These are phyloP conservation scores for Boechera retrofracta DNA, from an alignment of 345 rosid species.

Conservation along the genomic window DNA sequence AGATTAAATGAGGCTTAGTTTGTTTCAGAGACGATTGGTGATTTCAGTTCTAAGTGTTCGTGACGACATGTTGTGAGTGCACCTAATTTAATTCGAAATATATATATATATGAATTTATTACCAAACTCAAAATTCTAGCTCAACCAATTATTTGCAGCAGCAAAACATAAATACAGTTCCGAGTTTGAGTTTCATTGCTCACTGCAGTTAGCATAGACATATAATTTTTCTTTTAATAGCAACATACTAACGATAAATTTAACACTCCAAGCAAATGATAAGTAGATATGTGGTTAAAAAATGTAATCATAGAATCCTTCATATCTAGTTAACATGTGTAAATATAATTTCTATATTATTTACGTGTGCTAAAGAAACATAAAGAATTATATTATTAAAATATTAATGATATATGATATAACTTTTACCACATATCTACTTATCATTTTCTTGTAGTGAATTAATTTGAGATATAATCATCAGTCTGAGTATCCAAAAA, in stretches of 20 bases:
- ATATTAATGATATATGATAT: not conserved
- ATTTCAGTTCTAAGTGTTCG: not conserved
- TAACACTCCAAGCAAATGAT: not conserved
- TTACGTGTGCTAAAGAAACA: not conserved
- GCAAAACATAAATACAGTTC: not conserved
- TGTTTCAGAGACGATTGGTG: not conserved
- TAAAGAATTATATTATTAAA: not conserved
- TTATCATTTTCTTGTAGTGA: not conserved
- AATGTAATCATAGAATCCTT: too few relatives aligned
- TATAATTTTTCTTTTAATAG: not conserved
- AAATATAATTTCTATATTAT: not conserved
- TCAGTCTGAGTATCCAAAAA: constrained; percentile 10
- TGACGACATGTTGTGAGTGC: not conserved
- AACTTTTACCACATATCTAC: not conserved
- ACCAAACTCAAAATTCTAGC: not conserved
- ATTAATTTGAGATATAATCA: not conserved
- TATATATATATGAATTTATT: not conserved
- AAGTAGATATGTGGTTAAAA: not conserved
- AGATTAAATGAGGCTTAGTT: not conserved
- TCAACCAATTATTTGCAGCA: not conserved
- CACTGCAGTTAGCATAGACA: not conserved
- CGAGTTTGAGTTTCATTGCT: not conserved
- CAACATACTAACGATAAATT: not conserved
- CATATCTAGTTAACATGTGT: not conserved
- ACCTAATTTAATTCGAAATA: not conserved